Evolutionary conservation across 169 alveolate genomes (phyloP).

Genomic region (Perkinsus olseni): DNA sequence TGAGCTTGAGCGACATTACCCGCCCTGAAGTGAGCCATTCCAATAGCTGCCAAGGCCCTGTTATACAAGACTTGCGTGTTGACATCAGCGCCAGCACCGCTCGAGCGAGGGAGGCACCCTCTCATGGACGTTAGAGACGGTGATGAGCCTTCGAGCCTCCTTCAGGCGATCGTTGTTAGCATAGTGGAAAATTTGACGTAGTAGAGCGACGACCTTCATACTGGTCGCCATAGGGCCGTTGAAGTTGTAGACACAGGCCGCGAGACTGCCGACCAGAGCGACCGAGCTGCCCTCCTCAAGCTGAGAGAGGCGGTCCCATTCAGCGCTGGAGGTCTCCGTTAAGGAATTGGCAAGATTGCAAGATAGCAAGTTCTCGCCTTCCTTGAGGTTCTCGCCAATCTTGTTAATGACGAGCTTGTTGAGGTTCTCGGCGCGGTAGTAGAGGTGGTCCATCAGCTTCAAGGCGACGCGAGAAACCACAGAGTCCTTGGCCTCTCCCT

Average conservation of each 20-base stretch:
- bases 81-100: slow-evolving; percentile 44
- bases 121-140: slow-evolving; percentile 70
- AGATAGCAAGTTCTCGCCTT: neutral
- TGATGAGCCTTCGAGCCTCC: slow-evolving; percentile 72
- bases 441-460: neutral
- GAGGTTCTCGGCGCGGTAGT: neutral
- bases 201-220: neutral
- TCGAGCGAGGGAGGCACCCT: slow-evolving; percentile 61
- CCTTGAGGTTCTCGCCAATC: neutral
- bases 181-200: neutral
- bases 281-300: neutral
- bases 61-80: slow-evolving; percentile 86
- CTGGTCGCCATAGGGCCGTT: neutral
- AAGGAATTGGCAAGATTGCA: neutral
- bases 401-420: neutral
- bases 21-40: slow-evolving; percentile 89
- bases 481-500: neutral
- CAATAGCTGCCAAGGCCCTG: slow-evolving; percentile 87
- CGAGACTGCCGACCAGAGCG: neutral
- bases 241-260: neutral
- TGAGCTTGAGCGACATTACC: slow-evolving; percentile 84
- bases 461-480: neutral
- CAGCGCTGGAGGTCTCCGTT: neutral
- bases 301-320: neutral
- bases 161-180: neutral